Conservation (phyloP, 1,284 basidiomycete species). For the Boletus smithii region DNA sequence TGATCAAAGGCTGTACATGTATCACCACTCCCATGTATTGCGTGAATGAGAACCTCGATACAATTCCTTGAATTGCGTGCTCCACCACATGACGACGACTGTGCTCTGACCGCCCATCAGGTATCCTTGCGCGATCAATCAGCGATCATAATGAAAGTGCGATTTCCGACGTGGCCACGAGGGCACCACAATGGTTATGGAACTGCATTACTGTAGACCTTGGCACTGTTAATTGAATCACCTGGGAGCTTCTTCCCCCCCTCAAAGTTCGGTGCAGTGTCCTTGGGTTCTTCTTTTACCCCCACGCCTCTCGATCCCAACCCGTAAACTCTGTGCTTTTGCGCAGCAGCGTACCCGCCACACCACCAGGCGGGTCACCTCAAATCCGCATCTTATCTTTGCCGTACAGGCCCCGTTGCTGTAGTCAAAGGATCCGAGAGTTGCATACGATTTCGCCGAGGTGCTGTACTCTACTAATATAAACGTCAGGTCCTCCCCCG, state of each 20-base stretch:
- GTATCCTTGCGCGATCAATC: slow-evolving; percentile 12
- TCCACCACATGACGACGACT: not conserved
- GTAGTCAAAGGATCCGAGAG: slow-evolving; percentile 11
- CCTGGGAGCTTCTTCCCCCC: slow-evolving; percentile 8
- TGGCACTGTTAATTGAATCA: slow-evolving; percentile 11
- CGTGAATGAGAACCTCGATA: not conserved
- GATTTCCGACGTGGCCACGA: slow-evolving; percentile 14
- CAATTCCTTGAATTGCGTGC: not conserved
- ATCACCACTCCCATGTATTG: not conserved
- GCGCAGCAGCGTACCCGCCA: slow-evolving; percentile 4
- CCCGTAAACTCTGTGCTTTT: slow-evolving; percentile 7
- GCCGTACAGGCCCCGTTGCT: slow-evolving; percentile 14
- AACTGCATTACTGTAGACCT: not conserved
- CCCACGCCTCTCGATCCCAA: not conserved
- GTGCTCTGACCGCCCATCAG: not conserved
- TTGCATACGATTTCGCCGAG: not conserved
- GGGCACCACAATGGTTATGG: slow-evolving; percentile 6
- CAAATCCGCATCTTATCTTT: slow-evolving; percentile 10
- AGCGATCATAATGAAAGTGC: slow-evolving; percentile 12
- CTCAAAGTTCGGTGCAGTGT: slow-evolving; percentile 22
- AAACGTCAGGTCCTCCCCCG: not conserved
- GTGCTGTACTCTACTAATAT: slow-evolving; percentile 5
- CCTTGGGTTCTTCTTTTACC: slow-evolving; percentile 4
- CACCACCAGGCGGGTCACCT: not conserved
- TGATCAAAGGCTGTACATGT: slow-evolving; percentile 11